Percentiles rank a stretch among this genome's conserved stretches.
These are phyloP conservation scores for Amanita muscaria DNA, from an alignment of 768 basidiomycete species.

Conservation along the genomic window DNA sequence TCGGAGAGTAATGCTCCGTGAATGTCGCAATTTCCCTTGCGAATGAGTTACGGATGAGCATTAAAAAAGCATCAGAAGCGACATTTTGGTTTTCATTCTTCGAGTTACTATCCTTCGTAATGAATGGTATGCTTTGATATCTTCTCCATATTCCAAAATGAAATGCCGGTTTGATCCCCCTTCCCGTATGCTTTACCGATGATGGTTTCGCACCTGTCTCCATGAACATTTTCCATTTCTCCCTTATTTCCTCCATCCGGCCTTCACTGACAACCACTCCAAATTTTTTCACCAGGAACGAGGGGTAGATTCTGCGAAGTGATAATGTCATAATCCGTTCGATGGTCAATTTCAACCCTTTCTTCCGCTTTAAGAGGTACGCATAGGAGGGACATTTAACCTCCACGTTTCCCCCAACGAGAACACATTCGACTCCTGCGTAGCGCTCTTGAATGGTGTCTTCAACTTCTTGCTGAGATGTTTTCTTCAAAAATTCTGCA, in stretches of 20 bases:
- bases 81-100: background rate
- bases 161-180: background rate
- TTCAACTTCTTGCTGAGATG: background rate
- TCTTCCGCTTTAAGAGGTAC: background rate
- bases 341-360: background rate
- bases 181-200: background rate
- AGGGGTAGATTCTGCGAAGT: background rate
- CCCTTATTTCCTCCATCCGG: background rate
- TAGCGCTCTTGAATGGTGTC: background rate
- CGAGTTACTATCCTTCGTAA: background rate
- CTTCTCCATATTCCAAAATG: background rate
- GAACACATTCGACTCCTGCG: background rate
- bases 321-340: background rate
- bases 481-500: background rate
- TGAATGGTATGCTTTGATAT: background rate
- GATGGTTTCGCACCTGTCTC: background rate
- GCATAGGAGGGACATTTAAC: constrained; percentile 1
- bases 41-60: background rate
- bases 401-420: background rate
- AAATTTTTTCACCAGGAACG: background rate
- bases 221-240: background rate
- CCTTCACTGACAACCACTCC: background rate
- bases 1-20: background rate
- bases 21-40: background rate
- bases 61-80: background rate